Percentiles rank a stretch among this genome's conserved stretches.
phyloP scores from a whole-genome alignment of 2,329 filamentous ascomycete genomes.

The Claviceps maximensis region DNA sequence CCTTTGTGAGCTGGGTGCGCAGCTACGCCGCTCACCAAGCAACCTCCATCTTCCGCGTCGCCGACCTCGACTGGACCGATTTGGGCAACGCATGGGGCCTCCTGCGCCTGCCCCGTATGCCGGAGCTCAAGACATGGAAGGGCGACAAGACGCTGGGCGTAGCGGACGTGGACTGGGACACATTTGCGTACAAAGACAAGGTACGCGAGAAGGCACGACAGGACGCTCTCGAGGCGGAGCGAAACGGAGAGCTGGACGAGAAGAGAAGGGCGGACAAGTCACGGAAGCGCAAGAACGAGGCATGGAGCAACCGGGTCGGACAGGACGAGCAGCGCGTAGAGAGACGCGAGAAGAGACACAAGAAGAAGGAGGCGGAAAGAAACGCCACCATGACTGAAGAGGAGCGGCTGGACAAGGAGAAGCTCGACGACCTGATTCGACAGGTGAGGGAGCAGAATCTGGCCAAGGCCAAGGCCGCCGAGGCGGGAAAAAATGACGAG shows the following conservation, averaged over 20 bases:
- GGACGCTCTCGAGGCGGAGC: conserved; percentile 39
- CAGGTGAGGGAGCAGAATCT: conserved; percentile 47
- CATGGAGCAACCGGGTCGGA: conserved; percentile 62
- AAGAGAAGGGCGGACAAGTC: conserved; percentile 28
- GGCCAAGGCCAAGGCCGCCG: conserved; percentile 19
- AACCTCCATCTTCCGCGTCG: conserved; percentile 74
- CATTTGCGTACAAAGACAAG: conserved; percentile 60
- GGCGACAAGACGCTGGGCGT: conserved; percentile 52
- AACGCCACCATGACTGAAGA: conserved; percentile 55
- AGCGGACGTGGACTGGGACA: conserved; percentile 52
- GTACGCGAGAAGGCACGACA: conserved; percentile 52
- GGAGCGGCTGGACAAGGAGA: conserved; percentile 48
- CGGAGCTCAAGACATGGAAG: conserved; percentile 64
- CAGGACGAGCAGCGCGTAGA: conserved; percentile 48
- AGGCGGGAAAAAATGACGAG: conserved; percentile 28
- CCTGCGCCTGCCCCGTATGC: conserved; percentile 82
- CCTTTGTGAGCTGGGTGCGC: conserved; percentile 86
- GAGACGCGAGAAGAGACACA: conserved; percentile 50
- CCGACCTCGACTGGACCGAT: conserved; percentile 74
- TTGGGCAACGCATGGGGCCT: conserved; percentile 76
- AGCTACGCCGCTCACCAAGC: conserved; percentile 87
- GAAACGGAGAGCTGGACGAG: conserved; percentile 23
- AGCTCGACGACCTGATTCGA: conserved; percentile 51
- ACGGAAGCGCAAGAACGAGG: conserved; percentile 48
- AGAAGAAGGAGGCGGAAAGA: conserved; percentile 50